Conservation (phyloP, 495 filamentous ascomycete genomes). For the Hypoxylon intermedium region DNA sequence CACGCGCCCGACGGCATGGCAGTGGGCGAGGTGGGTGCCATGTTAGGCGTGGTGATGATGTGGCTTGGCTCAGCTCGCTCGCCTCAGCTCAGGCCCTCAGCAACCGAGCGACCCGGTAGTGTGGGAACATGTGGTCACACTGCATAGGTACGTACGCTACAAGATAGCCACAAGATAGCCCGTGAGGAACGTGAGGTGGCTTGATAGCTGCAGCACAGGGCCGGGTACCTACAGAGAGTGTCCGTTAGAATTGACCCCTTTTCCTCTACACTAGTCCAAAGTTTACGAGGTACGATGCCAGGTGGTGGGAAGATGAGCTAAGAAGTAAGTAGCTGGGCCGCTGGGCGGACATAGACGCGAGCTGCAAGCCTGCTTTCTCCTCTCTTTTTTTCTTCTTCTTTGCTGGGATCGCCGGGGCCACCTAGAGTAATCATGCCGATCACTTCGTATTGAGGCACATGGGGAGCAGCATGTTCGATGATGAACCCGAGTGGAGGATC, state of each 20-base stretch:
- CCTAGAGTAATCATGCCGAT: constrained; percentile 27
- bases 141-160: not conserved
- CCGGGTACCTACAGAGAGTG: too few relatives aligned
- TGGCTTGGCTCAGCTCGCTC: constrained; percentile 18
- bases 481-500: constrained; percentile 18
- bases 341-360: too few relatives aligned
- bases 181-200: too few relatives aligned
- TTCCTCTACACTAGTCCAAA: not conserved
- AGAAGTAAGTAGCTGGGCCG: too few relatives aligned
- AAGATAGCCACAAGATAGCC: not conserved
- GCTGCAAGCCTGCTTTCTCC: too few relatives aligned
- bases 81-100: constrained; percentile 10
- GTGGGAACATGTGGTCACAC: constrained; percentile 1
- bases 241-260: too few relatives aligned
- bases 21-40: not conserved
- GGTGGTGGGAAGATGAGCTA: too few relatives aligned
- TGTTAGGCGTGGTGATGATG: constrained; percentile 1
- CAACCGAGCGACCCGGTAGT: constrained; percentile 19
- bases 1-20: not conserved
- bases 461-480: too few relatives aligned
- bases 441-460: constrained; percentile 40
- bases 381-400: too few relatives aligned
- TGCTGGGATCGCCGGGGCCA: not conserved
- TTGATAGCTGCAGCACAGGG: too few relatives aligned
- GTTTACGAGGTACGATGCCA: constrained; percentile 17